Evolutionary conservation across 129 eudicot species (phyloP).

Genomic region (Lactuca saligna): DNA sequence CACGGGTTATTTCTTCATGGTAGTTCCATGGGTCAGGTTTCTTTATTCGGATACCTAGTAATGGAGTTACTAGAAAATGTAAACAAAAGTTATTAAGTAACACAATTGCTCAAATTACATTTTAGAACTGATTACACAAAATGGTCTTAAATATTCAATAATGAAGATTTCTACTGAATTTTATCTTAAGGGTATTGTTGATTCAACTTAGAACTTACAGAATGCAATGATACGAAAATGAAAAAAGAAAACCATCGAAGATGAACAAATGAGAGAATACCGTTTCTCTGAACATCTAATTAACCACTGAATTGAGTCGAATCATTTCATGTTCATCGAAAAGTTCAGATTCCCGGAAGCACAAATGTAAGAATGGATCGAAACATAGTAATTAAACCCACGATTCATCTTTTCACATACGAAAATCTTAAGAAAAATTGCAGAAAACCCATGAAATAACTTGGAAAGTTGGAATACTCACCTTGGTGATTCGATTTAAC

Average conservation of each 20-base stretch:
- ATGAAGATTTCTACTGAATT: not conserved
- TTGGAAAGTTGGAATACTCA: not conserved
- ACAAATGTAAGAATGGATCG: not conserved
- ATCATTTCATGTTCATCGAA: not conserved
- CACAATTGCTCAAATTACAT: not conserved
- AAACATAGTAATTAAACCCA: not conserved
- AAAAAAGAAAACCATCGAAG: not conserved
- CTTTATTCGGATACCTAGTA: not conserved
- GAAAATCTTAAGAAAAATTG: not conserved
- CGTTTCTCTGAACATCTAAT: not conserved
- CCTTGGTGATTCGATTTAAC: not conserved
- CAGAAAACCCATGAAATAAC: not conserved
- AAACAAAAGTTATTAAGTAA: not conserved
- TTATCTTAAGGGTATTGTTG: not conserved
- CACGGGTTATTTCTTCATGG: not conserved
- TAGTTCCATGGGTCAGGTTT: not conserved
- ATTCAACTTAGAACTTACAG: not conserved
- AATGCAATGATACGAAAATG: not conserved
- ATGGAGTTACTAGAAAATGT: not conserved
- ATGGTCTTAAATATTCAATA: not conserved
- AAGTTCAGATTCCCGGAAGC: not conserved
- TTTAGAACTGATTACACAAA: not conserved
- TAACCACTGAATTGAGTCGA: not conserved
- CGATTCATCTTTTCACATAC: not conserved
- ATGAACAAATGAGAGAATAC: not conserved